Evolutionary conservation across 1,139 yeast species (phyloP), one percentile per base, ranked within the genome.

Genomic region (Hansenula sp.): DNA sequence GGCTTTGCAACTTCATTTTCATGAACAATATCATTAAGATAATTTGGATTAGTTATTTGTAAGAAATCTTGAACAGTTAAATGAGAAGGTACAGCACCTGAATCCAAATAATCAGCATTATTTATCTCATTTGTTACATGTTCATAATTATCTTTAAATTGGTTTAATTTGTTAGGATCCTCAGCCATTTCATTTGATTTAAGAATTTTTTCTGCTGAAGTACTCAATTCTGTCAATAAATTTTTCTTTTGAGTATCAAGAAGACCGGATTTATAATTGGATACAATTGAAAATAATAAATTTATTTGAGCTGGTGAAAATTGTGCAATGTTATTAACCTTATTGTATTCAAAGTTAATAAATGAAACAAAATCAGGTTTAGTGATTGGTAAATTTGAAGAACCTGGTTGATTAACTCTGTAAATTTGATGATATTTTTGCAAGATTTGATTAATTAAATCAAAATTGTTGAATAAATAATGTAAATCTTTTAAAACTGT

Each of bases 1-100:
- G 55, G 53, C 35, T 51, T 51, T 13, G 47, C 46, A 10, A 60
- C 33, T 44, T 62, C 65, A 49, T 60, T 43, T 55, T 75, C 73
- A 44, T 81, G 83, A 41, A 80, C 75, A 28, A 78, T 69, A 60
- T 78, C 84, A 55, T 81, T 81, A 46, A 81, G 66, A 59, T 66
- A 61, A 56, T 70, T 61, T 45, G 71, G 61, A 61, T 69, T 69
- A 17, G 72, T 45, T 29, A 73, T 56, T 41, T 64, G 61, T 45
- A 61, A 50, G 24, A 74, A 67, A 43, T 71, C 71, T 29, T 68
- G 66, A 37, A 66, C 61, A 4, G 64, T 62, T 24, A 70, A 47
- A 20, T 48, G 44, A 4, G 58, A 44, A 8, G 32, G 16, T 13
- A 26, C 18, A 13, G 13, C 21, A 24, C 34, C 30, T 10, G 36